Conservation (phyloP, 441 rosid genomes). For the Viola pubescens region DNA sequence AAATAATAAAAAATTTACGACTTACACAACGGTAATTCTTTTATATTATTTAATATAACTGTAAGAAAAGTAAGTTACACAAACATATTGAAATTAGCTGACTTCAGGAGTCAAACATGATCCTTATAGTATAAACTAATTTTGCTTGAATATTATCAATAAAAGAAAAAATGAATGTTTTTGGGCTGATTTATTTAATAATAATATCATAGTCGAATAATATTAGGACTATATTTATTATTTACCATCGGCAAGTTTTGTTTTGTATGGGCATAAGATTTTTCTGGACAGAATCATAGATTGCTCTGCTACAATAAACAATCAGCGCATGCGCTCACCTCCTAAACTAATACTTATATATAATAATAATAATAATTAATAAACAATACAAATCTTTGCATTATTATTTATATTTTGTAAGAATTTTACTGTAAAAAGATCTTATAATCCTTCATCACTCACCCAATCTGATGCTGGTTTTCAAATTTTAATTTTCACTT, state of each 20-base stretch:
- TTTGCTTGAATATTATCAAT: background rate
- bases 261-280: background rate
- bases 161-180: background rate
- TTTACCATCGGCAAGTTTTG: background rate
- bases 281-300: background rate
- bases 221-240: too few relatives aligned
- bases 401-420: too few relatives aligned
- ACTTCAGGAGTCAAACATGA: background rate
- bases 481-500: too few relatives aligned
- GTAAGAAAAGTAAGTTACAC: background rate
- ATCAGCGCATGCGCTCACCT: background rate
- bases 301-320: background rate
- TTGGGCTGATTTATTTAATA: background rate
- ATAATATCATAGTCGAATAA: background rate
- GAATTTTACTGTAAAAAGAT: too few relatives aligned
- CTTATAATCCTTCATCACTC: too few relatives aligned
- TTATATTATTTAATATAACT: too few relatives aligned
- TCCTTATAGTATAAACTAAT: background rate
- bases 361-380: background rate
- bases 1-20: too few relatives aligned
- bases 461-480: too few relatives aligned
- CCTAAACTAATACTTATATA: background rate
- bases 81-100: background rate
- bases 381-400: too few relatives aligned
- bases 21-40: too few relatives aligned